Percentiles rank a stretch among this genome's conserved stretches.
phyloP scores from a whole-genome alignment of 2,329 filamentous ascomycete species.

The Calonectria pseudoturangicola region DNA sequence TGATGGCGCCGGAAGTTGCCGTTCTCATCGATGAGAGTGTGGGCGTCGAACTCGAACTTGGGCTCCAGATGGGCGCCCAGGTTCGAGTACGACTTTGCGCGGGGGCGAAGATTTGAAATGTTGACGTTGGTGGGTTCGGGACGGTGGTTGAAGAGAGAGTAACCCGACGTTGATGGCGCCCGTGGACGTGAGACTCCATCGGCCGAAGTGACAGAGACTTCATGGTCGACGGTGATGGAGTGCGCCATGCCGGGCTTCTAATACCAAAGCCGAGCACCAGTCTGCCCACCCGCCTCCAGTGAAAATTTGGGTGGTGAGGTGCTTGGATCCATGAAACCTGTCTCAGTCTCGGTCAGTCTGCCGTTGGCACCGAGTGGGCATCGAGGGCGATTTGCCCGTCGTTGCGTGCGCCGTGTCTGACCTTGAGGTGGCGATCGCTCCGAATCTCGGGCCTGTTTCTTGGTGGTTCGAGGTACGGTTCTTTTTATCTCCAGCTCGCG shows the following conservation, averaged over 20 bases:
- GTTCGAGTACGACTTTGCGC: slow-evolving; percentile 52
- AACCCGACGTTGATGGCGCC: slow-evolving; percentile 39
- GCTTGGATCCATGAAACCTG: slow-evolving; percentile 52
- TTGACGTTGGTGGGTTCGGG: slow-evolving; percentile 25
- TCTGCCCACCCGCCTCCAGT: slow-evolving; percentile 39
- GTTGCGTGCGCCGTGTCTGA: slow-evolving; percentile 36
- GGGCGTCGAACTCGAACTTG: slow-evolving; percentile 49
- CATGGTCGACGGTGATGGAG: slow-evolving; percentile 44
- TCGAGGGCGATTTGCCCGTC: slow-evolving; percentile 13
- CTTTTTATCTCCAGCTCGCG: slow-evolving; percentile 4
- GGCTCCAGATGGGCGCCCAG: slow-evolving; percentile 40
- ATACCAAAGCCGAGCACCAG: slow-evolving; percentile 33
- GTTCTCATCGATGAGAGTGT: slow-evolving; percentile 46
- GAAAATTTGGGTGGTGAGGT: slow-evolving; percentile 46
- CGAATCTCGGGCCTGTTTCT: slow-evolving; percentile 44
- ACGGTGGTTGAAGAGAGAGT: slow-evolving; percentile 31
- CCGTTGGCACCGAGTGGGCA: slow-evolving; percentile 14
- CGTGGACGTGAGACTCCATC: slow-evolving; percentile 47
- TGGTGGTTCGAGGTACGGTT: slow-evolving; percentile 24
- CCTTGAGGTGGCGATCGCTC: slow-evolving; percentile 41
- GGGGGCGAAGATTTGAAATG: slow-evolving; percentile 45
- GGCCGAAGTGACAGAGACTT: slow-evolving; percentile 49
- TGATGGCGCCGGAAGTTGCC: slow-evolving; percentile 46
- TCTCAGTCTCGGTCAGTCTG: slow-evolving; percentile 48
- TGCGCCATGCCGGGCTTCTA: slow-evolving; percentile 54